These are phyloP conservation scores for Leccinum fallax DNA, from an alignment of 1,284 basidiomycete species.

Conservation along the genomic window DNA sequence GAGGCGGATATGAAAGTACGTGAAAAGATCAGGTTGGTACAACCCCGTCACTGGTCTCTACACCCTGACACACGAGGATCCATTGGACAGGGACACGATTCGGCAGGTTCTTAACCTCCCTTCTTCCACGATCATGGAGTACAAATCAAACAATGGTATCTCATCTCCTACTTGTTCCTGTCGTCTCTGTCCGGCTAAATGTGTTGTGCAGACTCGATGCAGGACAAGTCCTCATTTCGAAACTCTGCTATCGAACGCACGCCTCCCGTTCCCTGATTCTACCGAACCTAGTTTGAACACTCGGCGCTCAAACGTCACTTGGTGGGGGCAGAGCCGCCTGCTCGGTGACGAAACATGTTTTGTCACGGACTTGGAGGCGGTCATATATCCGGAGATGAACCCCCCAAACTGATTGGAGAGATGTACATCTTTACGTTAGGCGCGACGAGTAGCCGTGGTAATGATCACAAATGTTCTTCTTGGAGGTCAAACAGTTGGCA, in stretches of 20 bases:
- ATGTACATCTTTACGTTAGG: slow-evolving; percentile 19
- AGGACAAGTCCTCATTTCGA: slow-evolving; percentile 80
- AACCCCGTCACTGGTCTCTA: background rate
- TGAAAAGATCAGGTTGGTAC: slow-evolving; percentile 69
- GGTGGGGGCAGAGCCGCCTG: slow-evolving; percentile 1
- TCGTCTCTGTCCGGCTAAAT: background rate
- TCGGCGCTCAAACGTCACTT: background rate
- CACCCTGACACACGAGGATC: slow-evolving; percentile 1
- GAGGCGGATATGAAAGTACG: slow-evolving; percentile 67
- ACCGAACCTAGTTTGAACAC: background rate
- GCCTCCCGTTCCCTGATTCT: slow-evolving; percentile 35
- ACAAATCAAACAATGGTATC: slow-evolving; percentile 82
- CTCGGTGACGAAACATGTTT: slow-evolving; percentile 1
- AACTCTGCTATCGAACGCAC: slow-evolving; percentile 63
- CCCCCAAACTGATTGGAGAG: slow-evolving; percentile 7
- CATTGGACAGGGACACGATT: slow-evolving; percentile 61
- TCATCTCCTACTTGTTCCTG: background rate
- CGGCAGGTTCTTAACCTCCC: slow-evolving; percentile 68
- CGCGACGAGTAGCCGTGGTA: background rate
- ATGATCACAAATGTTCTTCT: slow-evolving; percentile 4
- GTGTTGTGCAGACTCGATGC: slow-evolving; percentile 66
- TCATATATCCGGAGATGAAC: slow-evolving; percentile 6
- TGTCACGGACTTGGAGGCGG: slow-evolving; percentile 6
- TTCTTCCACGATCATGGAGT: slow-evolving; percentile 76
- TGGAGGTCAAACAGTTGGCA: background rate